phyloP scores from a whole-genome alignment of 768 basidiomycete genomes.

The Cystobasidium ongulense region DNA sequence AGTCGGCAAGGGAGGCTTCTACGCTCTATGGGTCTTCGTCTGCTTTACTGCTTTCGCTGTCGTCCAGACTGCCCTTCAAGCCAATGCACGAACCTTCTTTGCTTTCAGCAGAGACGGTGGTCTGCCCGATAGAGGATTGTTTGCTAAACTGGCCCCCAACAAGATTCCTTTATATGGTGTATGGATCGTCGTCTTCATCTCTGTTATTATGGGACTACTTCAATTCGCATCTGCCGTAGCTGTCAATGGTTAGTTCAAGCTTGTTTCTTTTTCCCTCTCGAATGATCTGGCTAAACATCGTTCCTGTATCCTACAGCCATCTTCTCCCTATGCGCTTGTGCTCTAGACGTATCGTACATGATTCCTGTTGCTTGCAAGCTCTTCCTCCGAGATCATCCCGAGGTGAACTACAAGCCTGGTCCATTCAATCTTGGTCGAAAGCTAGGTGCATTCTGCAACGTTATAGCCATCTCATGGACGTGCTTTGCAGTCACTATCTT shows the following conservation, averaged over 20 bases:
- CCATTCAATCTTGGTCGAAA: constrained; percentile 44
- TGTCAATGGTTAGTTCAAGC: constrained; percentile 32
- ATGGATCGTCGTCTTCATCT: constrained; percentile 40
- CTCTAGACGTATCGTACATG: constrained; percentile 37
- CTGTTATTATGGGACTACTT: constrained; percentile 3
- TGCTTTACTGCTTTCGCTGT: constrained; percentile 62
- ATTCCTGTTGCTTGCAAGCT: constrained; percentile 39
- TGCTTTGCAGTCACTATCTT: constrained; percentile 44
- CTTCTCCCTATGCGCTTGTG: constrained; percentile 38
- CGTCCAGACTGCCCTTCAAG: constrained; percentile 56
- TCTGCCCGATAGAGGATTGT: constrained; percentile 69
- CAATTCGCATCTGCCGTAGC: constrained; percentile 38
- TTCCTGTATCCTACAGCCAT: constrained; percentile 23
- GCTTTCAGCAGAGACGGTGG: constrained; percentile 73
- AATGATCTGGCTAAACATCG: not conserved
- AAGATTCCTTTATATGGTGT: constrained; percentile 54
- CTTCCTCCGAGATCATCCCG: constrained; percentile 39
- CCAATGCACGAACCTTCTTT: constrained; percentile 69
- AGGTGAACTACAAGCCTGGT: constrained; percentile 42
- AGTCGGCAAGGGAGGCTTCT: constrained; percentile 64
- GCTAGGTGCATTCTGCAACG: constrained; percentile 32
- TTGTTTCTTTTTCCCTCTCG: not conserved
- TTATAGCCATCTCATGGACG: constrained; percentile 42
- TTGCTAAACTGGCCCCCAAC: constrained; percentile 62
- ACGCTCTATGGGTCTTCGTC: constrained; percentile 68